Evolutionary conservation across 108 stramenopile species (phyloP).

Genomic region (Bacterosira constricta): DNA sequence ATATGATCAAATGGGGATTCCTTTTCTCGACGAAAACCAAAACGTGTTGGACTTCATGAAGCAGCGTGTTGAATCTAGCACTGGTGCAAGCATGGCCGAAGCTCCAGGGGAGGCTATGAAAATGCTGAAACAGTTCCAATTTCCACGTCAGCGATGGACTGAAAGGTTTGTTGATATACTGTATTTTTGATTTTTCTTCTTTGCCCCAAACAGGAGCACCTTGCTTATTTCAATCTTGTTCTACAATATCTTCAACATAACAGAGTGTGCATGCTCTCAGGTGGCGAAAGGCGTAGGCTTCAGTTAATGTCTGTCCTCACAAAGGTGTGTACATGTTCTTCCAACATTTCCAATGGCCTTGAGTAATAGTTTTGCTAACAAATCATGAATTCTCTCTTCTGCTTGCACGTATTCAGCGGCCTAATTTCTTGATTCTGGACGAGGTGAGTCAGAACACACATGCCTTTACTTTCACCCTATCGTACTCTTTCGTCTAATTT

Average conservation of each 20-base stretch:
- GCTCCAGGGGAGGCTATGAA: slow-evolving; percentile 77
- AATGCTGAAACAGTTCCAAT: slow-evolving; percentile 77
- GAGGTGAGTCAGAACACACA: slow-evolving; percentile 1
- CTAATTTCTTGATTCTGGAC: slow-evolving; percentile 71
- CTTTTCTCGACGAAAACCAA: slow-evolving; percentile 59
- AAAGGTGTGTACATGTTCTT: slow-evolving; percentile 24
- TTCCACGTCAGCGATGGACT: slow-evolving; percentile 67
- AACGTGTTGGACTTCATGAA: slow-evolving; percentile 78
- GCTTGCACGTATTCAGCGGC: slow-evolving; percentile 33
- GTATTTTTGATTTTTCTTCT: neutral
- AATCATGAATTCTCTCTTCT: neutral
- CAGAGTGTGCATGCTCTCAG: slow-evolving; percentile 71
- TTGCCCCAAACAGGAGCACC: neutral
- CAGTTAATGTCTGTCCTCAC: slow-evolving; percentile 79
- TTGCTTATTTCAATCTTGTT: neutral
- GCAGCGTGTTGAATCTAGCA: slow-evolving; percentile 60
- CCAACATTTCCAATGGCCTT: neutral
- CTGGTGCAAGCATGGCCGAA: slow-evolving; percentile 52
- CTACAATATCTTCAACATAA: neutral
- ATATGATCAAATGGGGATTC: slow-evolving; percentile 86
- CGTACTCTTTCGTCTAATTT: neutral
- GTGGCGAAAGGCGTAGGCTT: slow-evolving; percentile 82
- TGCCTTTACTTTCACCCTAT: neutral
- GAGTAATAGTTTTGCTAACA: neutral
- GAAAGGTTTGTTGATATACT: slow-evolving; percentile 45